These are phyloP conservation scores for Tephrocybe sp. DNA, from an alignment of 768 basidiomycete genomes.

Conservation along the genomic window DNA sequence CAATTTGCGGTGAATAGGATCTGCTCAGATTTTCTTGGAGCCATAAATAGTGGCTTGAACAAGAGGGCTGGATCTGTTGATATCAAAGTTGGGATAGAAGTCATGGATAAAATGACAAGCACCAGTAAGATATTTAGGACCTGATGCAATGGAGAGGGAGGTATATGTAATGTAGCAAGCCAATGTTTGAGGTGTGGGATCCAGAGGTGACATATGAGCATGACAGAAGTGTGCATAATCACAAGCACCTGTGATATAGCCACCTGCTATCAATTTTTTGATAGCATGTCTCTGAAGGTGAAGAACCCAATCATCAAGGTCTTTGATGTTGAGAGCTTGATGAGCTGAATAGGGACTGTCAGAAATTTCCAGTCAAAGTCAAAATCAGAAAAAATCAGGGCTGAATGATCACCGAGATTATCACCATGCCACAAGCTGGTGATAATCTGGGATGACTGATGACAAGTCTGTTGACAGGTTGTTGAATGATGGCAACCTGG, in stretches of 20 bases:
- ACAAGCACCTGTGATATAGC: slow-evolving; percentile 20
- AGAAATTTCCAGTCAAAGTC: no score
- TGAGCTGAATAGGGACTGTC: not conserved
- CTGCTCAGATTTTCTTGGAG: slow-evolving; percentile 9
- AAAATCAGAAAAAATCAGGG: no score
- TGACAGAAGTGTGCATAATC: slow-evolving; percentile 22
- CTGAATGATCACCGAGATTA: no score
- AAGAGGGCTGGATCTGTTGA: slow-evolving; percentile 12
- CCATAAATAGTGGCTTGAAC: slow-evolving; percentile 20
- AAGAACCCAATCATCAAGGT: slow-evolving; percentile 15
- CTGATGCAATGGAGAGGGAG: slow-evolving; percentile 10
- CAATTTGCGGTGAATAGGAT: not conserved
- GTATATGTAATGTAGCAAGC: slow-evolving; percentile 20
- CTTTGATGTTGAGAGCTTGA: slow-evolving; percentile 13
- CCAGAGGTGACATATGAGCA: slow-evolving; percentile 12
- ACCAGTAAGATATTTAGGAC: slow-evolving; percentile 22
- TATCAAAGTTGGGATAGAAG: slow-evolving; percentile 24
- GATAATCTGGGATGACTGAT: no score
- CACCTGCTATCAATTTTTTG: slow-evolving; percentile 14
- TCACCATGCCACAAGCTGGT: no score
- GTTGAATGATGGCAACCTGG: no score
- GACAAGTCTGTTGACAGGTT: no score
- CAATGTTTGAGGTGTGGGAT: slow-evolving; percentile 19
- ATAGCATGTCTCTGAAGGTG: slow-evolving; percentile 21
- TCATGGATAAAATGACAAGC: slow-evolving; percentile 21